These are phyloP conservation scores for Hanseniaspora taiwanica DNA, from an alignment of 805 yeast species.

Conservation along the genomic window DNA sequence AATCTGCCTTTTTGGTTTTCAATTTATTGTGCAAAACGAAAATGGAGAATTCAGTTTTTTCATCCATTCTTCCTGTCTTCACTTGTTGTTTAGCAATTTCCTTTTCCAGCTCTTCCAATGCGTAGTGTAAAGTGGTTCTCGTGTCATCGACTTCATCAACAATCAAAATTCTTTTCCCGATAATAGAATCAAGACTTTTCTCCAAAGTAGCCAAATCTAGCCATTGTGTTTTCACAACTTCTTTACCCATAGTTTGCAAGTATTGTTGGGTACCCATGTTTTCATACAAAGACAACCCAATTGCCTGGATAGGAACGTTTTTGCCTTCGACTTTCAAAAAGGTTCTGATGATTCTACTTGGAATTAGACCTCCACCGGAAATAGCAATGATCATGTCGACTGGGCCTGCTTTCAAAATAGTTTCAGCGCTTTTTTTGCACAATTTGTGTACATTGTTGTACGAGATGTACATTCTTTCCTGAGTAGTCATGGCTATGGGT, in stretches of 20 bases:
- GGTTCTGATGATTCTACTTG: slow-evolving; percentile 54
- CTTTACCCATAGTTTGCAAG: slow-evolving; percentile 49
- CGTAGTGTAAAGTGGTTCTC: slow-evolving; percentile 79
- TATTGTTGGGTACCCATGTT: slow-evolving; percentile 34
- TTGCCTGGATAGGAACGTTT: slow-evolving; percentile 59
- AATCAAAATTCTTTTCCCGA: slow-evolving; percentile 69
- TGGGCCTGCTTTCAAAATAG: slow-evolving; percentile 29
- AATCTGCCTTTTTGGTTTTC: slow-evolving; percentile 66
- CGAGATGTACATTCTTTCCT: slow-evolving; percentile 47
- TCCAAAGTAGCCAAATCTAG: slow-evolving; percentile 63
- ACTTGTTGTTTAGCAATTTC: slow-evolving; percentile 47
- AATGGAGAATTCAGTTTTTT: slow-evolving; percentile 53
- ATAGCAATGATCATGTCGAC: slow-evolving; percentile 51
- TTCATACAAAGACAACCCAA: slow-evolving; percentile 53
- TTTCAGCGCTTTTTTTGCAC: slow-evolving; percentile 54
- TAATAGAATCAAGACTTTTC: slow-evolving; percentile 58
- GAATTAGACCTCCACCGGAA: slow-evolving; percentile 66
- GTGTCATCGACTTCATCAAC: slow-evolving; percentile 91
- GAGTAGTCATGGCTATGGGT: slow-evolving; percentile 17
- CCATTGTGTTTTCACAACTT: slow-evolving; percentile 85
- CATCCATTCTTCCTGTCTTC: slow-evolving; percentile 43
- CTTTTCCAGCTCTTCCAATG: slow-evolving; percentile 54
- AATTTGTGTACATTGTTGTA: slow-evolving; percentile 75
- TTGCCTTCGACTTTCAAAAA: slow-evolving; percentile 41
- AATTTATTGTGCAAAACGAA: slow-evolving; percentile 78